These are phyloP conservation scores for Vaccinium macrocarpon DNA, from an alignment of 148 eudicot genomes.

Conservation along the genomic window DNA sequence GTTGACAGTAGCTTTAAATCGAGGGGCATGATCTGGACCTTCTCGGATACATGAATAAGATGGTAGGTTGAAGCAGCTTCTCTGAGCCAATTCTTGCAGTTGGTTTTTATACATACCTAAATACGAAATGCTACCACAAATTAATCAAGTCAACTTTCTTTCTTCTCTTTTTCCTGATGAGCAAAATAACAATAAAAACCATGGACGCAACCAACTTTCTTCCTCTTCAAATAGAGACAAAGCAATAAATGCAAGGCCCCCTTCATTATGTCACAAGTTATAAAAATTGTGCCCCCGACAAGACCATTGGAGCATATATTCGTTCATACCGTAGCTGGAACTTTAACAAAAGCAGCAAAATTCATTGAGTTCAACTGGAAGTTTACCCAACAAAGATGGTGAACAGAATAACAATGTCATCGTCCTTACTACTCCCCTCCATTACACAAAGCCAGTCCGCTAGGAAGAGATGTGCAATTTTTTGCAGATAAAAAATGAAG, in stretches of 20 bases:
- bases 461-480: too few species aligned
- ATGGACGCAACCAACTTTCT: not conserved
- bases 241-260: not conserved
- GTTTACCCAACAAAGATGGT: not conserved
- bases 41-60: conserved; percentile 56
- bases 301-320: not conserved
- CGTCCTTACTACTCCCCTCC: too few species aligned
- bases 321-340: not conserved
- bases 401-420: not conserved
- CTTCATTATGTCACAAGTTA: not conserved
- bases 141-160: not conserved
- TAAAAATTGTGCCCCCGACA: not conserved
- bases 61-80: conserved; percentile 60
- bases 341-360: not conserved
- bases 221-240: not conserved
- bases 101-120: conserved; percentile 55
- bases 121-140: not conserved
- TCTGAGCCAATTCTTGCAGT: conserved; percentile 62
- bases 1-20: conserved; percentile 58
- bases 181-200: not conserved
- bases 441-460: too few species aligned
- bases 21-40: conserved; percentile 63
- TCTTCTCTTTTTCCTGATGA: not conserved
- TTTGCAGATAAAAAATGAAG: too few species aligned
- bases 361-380: not conserved